Base-by-base conservation (phyloP, 495 filamentous ascomycete genomes). In the Aspergillus ellipticus region DNA sequence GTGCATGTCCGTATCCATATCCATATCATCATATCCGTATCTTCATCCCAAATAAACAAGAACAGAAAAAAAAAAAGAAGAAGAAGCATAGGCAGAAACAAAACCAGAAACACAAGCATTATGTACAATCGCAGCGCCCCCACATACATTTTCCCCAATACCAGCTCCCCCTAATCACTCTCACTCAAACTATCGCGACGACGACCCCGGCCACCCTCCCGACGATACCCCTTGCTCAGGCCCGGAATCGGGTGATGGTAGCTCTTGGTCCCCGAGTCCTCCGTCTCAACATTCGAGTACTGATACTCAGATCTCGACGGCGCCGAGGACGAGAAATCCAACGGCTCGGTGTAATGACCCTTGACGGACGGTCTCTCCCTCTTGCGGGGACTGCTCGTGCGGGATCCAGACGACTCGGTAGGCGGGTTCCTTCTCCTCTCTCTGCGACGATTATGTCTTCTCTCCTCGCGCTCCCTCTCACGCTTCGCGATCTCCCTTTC, bases 181-280 rank as follows among this genome's bases (percentile, higher is more conserved):
- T 82, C 84, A 69, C 75, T 84, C 63, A 81, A 68, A 68, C 78
- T 84, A 60, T 79, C 76, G 51, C 68, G 61, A 28, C 70, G 66
- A 59, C 66, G 66, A 17, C 72, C 62, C 28, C 76, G 63, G 45
- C 70, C 63, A 11, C 73, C 69, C 53, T 78, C 74, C 28, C 72
- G 71, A 17, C 76, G 74, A 56, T 77, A 78, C 3, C 73, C 75
- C 55, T 75, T 74, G 29, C 78, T 85, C 63, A 92, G 69, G 1
- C 89, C 89, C 0, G 90, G 89, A 59, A 93, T 89, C 1, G 85
- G 78, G 68, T 92, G 89, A 56, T 80, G 82, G 67, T 96, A 96
- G 46, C 80, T 83, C 77, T 89, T 92, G 17, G 90, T 94, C 20
- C 90, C 90, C 11, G 81, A 67, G 54, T 82, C 81, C 49, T 82